Base-by-base conservation (phyloP, 2,329 filamentous ascomycete genomes). In the Teratosphaeria epicoccoides region DNA sequence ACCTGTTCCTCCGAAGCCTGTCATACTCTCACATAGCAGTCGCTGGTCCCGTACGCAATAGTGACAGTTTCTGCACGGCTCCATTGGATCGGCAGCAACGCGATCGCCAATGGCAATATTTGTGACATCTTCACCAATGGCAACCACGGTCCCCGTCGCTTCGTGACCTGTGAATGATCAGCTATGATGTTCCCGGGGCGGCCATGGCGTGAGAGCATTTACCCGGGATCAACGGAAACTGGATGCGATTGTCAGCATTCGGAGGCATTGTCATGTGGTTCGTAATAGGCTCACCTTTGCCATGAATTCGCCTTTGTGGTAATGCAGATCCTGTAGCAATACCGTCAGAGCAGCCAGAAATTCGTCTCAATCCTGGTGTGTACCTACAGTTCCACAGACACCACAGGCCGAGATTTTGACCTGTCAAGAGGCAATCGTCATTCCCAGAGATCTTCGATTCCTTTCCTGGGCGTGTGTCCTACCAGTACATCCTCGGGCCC, bases 41-140 rank as follows among this genome's bases (percentile, higher is more conserved):
- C 80, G 74, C 64, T 86, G 76, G 49, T 83, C 82, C 52, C 82
- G 79, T 57, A 80, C 79, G 71, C 84, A 87, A 72, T 86, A 85
- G 74, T 84, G 85, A 71, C 84, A 87, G 67, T 83, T 78, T 47
- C 79, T 79, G 68, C 84, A 87, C 43, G 85, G 77, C 66, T 86
- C 79, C 14, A 79, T 78, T 66, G 82, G 82, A 61, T 82, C 79
- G 29, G 78, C 71, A 4, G 71, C 74, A 28, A 86, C 82, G 46
- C 81, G 78, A 61, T 84, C 80, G 50, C 82, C 81, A 51, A 85
- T 62, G 47, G 74, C 62, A 68, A 85, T 81, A 43, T 73, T 76
- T 59, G 76, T 79, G 56, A 84, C 81, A 58, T 80, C 75, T 55
- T 73, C 73, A 46, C 78, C 79, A 37, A 80, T 63, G 11, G 75